Base-by-base conservation (phyloP, 2,329 filamentous ascomycete genomes). In the Arthrobotrys musiformis region DNA sequence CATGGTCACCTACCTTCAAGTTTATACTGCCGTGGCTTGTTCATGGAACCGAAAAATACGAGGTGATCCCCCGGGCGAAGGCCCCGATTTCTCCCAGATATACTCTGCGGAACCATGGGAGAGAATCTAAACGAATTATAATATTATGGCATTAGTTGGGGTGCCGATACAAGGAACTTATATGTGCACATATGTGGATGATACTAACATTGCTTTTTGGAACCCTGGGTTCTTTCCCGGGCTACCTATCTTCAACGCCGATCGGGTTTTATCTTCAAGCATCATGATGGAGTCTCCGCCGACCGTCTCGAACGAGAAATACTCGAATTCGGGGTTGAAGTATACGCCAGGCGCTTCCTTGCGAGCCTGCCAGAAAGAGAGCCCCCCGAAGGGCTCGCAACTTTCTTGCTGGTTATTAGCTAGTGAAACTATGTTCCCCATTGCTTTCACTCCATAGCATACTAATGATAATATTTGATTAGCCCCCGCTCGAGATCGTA, bases 181-280 rank as follows among this genome's bases (percentile, higher is more conserved):
- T n/a, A n/a, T n/a, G n/a, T n/a, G n/a, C n/a, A n/a, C n/a, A n/a
- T n/a, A n/a, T n/a, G n/a, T n/a, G n/a, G n/a, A n/a, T n/a, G n/a
- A n/a, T n/a, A 46, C 63, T 48, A 28, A 60, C 64, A 69, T 26
- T 3, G 64, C 64, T 24, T 33, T 69, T 4, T 30, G 6, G 30
- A 48, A 60, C 8, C 52, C 26, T 26, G 35, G 17, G 15, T 48
- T 40, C 1, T 26, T 9, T n/a, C 28, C 64, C 4, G 19, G 4
- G 2, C 24, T 48, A 7, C 66, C 54, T 13, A 70, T 33, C 6
- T 30, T 30, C 22, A 70, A 70, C 5, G n/a, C 3, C 1, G 17
- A 8, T 19, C 56, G 19, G 8, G n/a, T 30, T 7, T 37, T 19
- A 11, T 30, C 33, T 13, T 52, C n/a, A 26, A 11, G 15, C 5